These are phyloP conservation scores for Marasmius fiardii DNA, from an alignment of 1,284 basidiomycete species.

Conservation along the genomic window DNA sequence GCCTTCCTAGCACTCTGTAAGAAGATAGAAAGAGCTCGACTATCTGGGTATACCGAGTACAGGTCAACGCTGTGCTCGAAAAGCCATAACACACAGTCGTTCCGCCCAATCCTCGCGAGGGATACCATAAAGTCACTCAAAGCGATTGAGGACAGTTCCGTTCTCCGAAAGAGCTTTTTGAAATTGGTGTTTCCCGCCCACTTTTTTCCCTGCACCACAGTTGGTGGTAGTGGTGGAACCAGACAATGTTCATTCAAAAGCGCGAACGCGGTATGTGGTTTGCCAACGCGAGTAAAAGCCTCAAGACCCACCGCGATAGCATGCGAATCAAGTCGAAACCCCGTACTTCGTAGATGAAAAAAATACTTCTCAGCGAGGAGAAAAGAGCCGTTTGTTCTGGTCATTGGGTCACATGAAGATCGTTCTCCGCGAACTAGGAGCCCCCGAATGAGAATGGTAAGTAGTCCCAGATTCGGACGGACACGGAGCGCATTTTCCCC, in stretches of 20 bases:
- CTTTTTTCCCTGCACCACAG: not conserved
- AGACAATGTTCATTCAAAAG: slow-evolving; percentile 42
- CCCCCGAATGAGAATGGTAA: slow-evolving; percentile 51
- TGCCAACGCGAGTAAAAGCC: slow-evolving; percentile 41
- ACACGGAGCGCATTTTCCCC: not conserved
- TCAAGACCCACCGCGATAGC: slow-evolving; percentile 50
- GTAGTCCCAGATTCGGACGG: slow-evolving; percentile 37
- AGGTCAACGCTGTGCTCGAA: slow-evolving; percentile 56
- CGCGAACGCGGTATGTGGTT: slow-evolving; percentile 44
- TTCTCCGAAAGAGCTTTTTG: not conserved
- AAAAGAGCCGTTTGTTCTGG: slow-evolving; percentile 5
- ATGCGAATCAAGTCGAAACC: slow-evolving; percentile 39
- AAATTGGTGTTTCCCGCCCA: not conserved
- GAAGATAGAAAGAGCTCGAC: slow-evolving; percentile 52
- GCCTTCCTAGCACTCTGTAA: slow-evolving; percentile 56
- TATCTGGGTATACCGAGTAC: slow-evolving; percentile 54
- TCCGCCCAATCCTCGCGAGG: slow-evolving; percentile 46
- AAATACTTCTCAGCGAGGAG: slow-evolving; percentile 42
- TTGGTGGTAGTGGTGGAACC: slow-evolving; percentile 2
- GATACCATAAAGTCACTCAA: slow-evolving; percentile 55
- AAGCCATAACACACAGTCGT: slow-evolving; percentile 56
- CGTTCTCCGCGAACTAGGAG: slow-evolving; percentile 38
- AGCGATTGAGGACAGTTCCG: slow-evolving; percentile 29
- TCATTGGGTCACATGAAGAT: too few species aligned
- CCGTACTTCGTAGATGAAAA: slow-evolving; percentile 34